These are phyloP conservation scores for Desmodesmus armatus DNA, from an alignment of 139 green algal species.

Conservation along the genomic window DNA sequence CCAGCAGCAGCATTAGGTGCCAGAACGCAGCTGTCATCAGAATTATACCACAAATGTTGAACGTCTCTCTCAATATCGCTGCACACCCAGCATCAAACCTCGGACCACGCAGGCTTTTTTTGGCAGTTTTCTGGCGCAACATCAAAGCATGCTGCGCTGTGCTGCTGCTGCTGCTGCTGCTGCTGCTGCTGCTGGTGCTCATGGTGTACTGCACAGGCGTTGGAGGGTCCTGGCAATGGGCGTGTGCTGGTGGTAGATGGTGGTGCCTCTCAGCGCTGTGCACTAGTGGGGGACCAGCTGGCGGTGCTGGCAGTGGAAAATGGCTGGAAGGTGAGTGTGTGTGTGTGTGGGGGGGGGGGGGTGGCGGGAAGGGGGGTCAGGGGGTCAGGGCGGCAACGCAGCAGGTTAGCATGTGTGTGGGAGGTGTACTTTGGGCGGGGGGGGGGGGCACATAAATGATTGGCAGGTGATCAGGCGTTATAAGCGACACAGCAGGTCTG, in stretches of 20 bases:
- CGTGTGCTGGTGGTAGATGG: slow-evolving; percentile 95
- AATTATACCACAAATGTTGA: neutral
- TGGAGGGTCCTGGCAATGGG: slow-evolving; percentile 83
- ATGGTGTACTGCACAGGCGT: slow-evolving; percentile 48
- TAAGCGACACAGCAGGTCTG: neutral
- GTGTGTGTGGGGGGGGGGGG: too few relatives aligned
- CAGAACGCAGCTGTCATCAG: neutral
- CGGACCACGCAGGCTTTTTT: neutral
- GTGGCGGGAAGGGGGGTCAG: too few relatives aligned
- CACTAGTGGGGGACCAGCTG: slow-evolving; percentile 94
- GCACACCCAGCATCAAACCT: neutral
- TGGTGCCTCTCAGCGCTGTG: slow-evolving; percentile 87
- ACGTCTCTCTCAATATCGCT: neutral
- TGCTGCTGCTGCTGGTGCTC: slow-evolving; percentile 19
- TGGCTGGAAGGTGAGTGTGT: slow-evolving; percentile 81
- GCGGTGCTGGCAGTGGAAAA: slow-evolving; percentile 89
- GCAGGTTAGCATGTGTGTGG: too few relatives aligned
- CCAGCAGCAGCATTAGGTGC: neutral
- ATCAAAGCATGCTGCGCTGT: neutral
- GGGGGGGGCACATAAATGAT: neutral
- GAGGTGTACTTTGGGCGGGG: neutral
- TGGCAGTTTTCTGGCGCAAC: neutral
- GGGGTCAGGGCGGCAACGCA: too few relatives aligned
- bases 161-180: neutral
- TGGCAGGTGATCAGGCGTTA: neutral